Percentiles rank a stretch among this genome's conserved stretches.
phyloP scores from a whole-genome alignment of 768 basidiomycete species.

The Agrocybe chaxingu region DNA sequence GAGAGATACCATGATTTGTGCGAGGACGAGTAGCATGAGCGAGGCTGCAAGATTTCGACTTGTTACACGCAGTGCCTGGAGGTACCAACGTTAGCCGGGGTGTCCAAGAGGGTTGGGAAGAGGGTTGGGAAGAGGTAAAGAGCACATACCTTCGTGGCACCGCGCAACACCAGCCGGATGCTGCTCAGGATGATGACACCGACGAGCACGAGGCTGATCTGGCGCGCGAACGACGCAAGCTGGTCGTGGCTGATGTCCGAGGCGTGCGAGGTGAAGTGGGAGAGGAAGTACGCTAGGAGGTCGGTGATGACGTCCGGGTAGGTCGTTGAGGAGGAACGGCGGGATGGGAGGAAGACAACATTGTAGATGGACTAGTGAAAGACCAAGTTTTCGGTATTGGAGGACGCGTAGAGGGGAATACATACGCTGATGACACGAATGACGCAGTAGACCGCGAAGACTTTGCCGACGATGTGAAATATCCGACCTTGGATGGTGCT shows the following conservation, averaged over 20 bases:
- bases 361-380: slow-evolving; percentile 46
- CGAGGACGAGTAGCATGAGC: slow-evolving; percentile 71
- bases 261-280: slow-evolving; percentile 16
- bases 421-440: slow-evolving; percentile 61
- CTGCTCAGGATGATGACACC: slow-evolving; percentile 76
- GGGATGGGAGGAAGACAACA: slow-evolving; percentile 36
- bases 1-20: slow-evolving; percentile 72
- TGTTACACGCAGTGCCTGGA: slow-evolving; percentile 57
- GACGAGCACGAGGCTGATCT: slow-evolving; percentile 64
- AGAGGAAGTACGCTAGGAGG: slow-evolving; percentile 29
- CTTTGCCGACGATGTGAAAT: slow-evolving; percentile 39
- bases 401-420: slow-evolving; percentile 8
- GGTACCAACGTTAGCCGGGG: neutral
- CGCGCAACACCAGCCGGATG: slow-evolving; percentile 64
- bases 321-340: slow-evolving; percentile 28
- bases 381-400: neutral
- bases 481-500: slow-evolving; percentile 54
- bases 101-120: neutral
- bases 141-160: slow-evolving; percentile 54
- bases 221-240: slow-evolving; percentile 40
- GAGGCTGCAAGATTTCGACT: slow-evolving; percentile 71
- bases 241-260: slow-evolving; percentile 25
- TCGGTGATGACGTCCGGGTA: slow-evolving; percentile 41
- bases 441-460: slow-evolving; percentile 69
- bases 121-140: neutral